Evolutionary conservation across 345 rosid genomes (phyloP), one percentile per base, ranked within the genome.

Genomic region (Eucalyptus albens): DNA sequence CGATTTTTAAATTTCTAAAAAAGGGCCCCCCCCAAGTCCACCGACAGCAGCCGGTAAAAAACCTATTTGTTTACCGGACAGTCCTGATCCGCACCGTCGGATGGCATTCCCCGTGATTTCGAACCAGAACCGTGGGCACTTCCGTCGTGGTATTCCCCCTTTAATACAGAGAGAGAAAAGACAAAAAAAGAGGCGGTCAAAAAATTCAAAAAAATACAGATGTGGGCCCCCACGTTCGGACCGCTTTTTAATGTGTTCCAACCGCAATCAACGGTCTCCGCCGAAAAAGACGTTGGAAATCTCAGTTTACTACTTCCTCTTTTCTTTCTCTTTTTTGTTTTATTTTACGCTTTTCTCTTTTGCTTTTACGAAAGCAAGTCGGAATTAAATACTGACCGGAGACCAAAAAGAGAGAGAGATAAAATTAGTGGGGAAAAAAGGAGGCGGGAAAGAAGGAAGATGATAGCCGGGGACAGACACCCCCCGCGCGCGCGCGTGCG

Each of bases 231-330:
- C 26, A 47, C 89, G 95, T 94, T 96, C 92, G 95, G 88, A 88
- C 89, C 62, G 92, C 97, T 94, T 93, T 94, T 21, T 11, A 77
- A 92, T 95, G 44, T 69, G 27, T 94, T 94, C 96, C 96, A 96
- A 95, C 98, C 99, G 97, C 98, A 97, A 96, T 97, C 96, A 95
- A 96, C 99, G 98, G 98, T 88, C 94, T 90, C 94, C 94, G 94
- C 94, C 94, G 94, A 91, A 91, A 92, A 91, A 89, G 87, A 90
- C 90, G 91, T 89, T 27, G 27, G 44, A 37, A 33, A 40, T 33
- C 65, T 51, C 47, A 72, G 37, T 87, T 45, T 8, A 27, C 56
- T 4, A 29, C 62, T n/a, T 17, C 11, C 8, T 8, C 12, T 33
- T 81, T 26, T 37, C 82, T 40, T 51, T 51, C 5, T 53, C 56